These are phyloP conservation scores for Trypanosoma rangeli DNA, from an alignment of 208 protist species.

Conservation along the genomic window DNA sequence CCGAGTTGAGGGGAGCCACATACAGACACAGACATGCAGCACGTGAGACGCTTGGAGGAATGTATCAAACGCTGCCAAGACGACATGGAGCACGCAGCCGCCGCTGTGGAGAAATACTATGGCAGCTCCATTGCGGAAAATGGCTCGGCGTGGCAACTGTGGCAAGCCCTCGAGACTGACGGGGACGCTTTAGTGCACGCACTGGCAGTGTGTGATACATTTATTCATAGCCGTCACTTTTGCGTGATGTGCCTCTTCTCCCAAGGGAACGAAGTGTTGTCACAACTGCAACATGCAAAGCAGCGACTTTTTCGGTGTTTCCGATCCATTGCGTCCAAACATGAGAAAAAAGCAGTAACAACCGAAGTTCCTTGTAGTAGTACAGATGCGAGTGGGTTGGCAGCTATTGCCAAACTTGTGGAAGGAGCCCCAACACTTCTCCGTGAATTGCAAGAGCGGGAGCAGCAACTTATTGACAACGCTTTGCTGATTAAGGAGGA, in stretches of 20 bases:
- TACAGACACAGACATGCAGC: neutral
- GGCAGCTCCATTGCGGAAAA: neutral
- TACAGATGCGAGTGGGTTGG: neutral
- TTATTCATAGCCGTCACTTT: neutral
- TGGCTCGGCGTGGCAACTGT: neutral
- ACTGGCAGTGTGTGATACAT: slow-evolving; percentile 7
- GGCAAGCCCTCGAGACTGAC: slow-evolving; percentile 4
- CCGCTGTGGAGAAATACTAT: neutral
- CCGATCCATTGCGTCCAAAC: neutral
- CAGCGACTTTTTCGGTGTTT: slow-evolving; percentile 15
- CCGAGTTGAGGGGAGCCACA: neutral
- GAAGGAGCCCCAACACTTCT: neutral
- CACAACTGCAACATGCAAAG: slow-evolving; percentile 21
- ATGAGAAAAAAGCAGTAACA: neutral
- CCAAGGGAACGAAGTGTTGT: slow-evolving; percentile 13
- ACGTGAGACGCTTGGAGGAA: neutral
- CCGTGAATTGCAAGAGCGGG: neutral
- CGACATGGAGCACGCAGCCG: neutral
- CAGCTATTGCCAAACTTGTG: neutral
- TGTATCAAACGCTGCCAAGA: slow-evolving; percentile 15
- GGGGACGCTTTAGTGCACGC: neutral
- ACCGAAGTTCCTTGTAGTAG: neutral
- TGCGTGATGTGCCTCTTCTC: slow-evolving; percentile 6
- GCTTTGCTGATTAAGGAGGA: neutral
- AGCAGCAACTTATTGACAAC: slow-evolving; percentile 2